Evolutionary conservation across 192 early-diverging fungal species (phyloP), one percentile per base, ranked within the genome.

Genomic region (Backusella sp.): DNA sequence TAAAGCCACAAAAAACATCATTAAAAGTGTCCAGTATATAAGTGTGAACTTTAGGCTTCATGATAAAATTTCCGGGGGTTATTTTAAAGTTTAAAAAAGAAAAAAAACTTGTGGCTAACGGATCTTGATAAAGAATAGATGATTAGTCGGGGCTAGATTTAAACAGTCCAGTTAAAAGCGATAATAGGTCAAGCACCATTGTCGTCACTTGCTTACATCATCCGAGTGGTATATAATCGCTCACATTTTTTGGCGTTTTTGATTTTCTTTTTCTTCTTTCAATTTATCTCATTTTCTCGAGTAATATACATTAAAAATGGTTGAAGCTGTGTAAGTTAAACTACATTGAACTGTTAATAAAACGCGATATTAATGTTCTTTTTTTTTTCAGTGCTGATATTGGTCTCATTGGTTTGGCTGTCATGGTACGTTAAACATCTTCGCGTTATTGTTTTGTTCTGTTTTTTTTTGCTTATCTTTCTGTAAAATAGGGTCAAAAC

Each of bases 391-490:
- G 89, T 88, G 96, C 94, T 89, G 97, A 99, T 88, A 96, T 99
- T 83, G 97, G 96, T 84, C 93, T 99, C 79, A 99, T 99, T 86
- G 97, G 97, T 81, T 90, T 99, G 82, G 97, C 97, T 85, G 97
- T 99, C 81, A 99, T 99, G 97, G 96, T 96, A 90, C 42, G 88
- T 86, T n/a, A 6, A 1, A n/a, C 17, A 35, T 34, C 34, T 34
- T 36, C 3, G 4, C 28, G 17, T 44, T 49, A 46, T 70, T 46
- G 1, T 71, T 30, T 37, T 32, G 2, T 32, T 32, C 0, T n/a
- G n/a, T n/a, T n/a, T 28, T 28, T 0, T 68, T 66, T 37, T 52
- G 21, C 17, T 73, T 26, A 21, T 32, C 39, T 35, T 62, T 62
- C 26, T 23, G 56, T 62, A 62, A 62, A 32, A 66, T 79, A 97